phyloP scores from a whole-genome alignment of 768 basidiomycete genomes.

The Agrocybe pediades region DNA sequence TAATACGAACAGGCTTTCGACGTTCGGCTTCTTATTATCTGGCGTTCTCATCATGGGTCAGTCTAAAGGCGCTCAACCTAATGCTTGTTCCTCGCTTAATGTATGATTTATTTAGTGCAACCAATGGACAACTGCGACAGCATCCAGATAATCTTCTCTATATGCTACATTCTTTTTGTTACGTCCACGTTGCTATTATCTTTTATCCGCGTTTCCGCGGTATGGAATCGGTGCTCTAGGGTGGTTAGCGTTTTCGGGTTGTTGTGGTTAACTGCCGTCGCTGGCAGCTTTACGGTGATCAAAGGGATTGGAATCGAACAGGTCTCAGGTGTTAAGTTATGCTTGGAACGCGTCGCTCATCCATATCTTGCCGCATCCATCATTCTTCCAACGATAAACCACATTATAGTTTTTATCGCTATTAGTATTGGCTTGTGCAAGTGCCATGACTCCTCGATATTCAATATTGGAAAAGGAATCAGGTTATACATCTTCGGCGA shows the following conservation, averaged over 20 bases:
- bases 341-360: background rate
- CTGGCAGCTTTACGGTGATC: slow-evolving; percentile 1
- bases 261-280: background rate
- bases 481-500: background rate
- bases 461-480: background rate
- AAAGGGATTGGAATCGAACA: background rate
- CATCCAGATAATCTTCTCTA: background rate
- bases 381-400: background rate
- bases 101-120: background rate
- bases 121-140: background rate
- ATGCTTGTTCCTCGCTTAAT: background rate
- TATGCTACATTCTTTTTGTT: slow-evolving; percentile 2
- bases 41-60: background rate
- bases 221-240: background rate
- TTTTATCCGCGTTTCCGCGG: slow-evolving; percentile 1
- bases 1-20: background rate
- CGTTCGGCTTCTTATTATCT: background rate
- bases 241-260: background rate
- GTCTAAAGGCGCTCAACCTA: too few species aligned
- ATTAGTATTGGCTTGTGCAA: slow-evolving; percentile 2
- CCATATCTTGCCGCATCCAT: background rate
- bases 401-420: background rate
- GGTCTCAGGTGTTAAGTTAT: background rate
- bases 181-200: background rate
- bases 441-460: background rate